Base-by-base conservation (phyloP, 768 basidiomycete species). In the Lentinus tigrinus region DNA sequence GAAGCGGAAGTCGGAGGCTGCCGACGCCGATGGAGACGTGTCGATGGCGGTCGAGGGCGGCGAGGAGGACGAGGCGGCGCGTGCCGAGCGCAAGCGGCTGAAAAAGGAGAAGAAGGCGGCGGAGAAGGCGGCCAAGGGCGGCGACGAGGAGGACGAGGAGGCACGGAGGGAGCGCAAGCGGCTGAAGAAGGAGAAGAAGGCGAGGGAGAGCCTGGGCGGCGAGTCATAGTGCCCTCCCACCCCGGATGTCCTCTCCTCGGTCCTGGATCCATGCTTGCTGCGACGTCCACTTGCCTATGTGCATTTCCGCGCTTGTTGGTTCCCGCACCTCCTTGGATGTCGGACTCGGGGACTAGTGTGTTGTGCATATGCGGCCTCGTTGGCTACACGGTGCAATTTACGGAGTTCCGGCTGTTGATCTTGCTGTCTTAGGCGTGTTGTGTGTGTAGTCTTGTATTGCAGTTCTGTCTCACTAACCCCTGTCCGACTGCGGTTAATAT, bases 1-100 rank as follows among this genome's bases (percentile, higher is more conserved):
- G 52, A 93, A 93, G 72, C 84, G 89, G 47, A 90, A 89, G 68
- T 87, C 86, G 1, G 88, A 85, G 61, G 78, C 69, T 8, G 71
- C 74, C 0, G 83, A 76, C 21, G 77, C 69, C 9, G 76, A 72
- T 16, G 73, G 65, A n/a, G 77, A 81, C 54, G 72, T 77, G 23
- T 73, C 81, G 13, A 75, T 79, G 69, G 72, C 65, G 3, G 70
- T 69, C 0, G 81, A 77, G 17, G 81, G 75, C 21, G 85, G 83
- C 4, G 79, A 77, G 61, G 69, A 71, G 52, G 68, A 69, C 37
- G 78, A 75, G 65, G 78, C 74, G 17, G 80, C 68, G n/a, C 60
- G 59, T 46, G 72, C 70, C 4, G 73, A 70, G 65, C 63, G 67
- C 38, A 71, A 69, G 61, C 60, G 68, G 27, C 54, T 60, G 26